These are phyloP conservation scores for Inga laurina DNA, from an alignment of 306 rosid genomes.

Conservation along the genomic window DNA sequence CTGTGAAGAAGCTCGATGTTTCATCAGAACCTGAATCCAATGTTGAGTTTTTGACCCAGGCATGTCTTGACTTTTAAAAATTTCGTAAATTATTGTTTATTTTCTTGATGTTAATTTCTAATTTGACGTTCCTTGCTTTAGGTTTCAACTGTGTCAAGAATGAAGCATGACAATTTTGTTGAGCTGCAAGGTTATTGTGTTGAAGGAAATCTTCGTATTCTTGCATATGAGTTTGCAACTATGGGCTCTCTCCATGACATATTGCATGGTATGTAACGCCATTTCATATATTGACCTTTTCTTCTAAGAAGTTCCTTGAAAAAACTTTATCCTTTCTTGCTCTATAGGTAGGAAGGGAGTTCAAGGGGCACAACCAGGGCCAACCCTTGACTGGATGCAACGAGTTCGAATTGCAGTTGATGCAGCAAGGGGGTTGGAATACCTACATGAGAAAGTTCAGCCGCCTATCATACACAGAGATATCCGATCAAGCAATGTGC, in stretches of 20 bases:
- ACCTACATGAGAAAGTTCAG: constrained; percentile 76
- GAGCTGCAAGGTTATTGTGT: constrained; percentile 98
- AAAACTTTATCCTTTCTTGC: constrained; percentile 21
- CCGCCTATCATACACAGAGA: constrained; percentile 72
- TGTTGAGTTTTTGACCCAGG: constrained; percentile 92
- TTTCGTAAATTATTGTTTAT: constrained; percentile 12
- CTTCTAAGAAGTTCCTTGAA: neutral
- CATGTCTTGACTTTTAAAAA: constrained; percentile 35
- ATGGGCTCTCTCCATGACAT: constrained; percentile 99
- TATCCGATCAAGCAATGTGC: constrained; percentile 80
- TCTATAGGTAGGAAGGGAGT: constrained; percentile 75
- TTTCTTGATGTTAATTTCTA: constrained; percentile 21
- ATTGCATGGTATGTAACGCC: constrained; percentile 70
- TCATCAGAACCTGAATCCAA: constrained; percentile 89
- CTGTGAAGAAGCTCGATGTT: constrained; percentile 97
- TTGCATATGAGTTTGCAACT: constrained; percentile 97
- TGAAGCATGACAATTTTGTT: constrained; percentile 91
- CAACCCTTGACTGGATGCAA: constrained; percentile 75
- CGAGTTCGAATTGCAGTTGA: constrained; percentile 80
- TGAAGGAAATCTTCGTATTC: constrained; percentile 93
- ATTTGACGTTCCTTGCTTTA: constrained; percentile 37
- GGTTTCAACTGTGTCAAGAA: constrained; percentile 92
- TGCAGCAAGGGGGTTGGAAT: constrained; percentile 77
- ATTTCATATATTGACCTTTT: neutral
- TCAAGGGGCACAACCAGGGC: constrained; percentile 88